A percentile compares a stretch with the other conserved stretches of the same genome.
Conservation (phyloP, 371 early-diverging fungal species). For the Blakeslea trispora region DNA sequence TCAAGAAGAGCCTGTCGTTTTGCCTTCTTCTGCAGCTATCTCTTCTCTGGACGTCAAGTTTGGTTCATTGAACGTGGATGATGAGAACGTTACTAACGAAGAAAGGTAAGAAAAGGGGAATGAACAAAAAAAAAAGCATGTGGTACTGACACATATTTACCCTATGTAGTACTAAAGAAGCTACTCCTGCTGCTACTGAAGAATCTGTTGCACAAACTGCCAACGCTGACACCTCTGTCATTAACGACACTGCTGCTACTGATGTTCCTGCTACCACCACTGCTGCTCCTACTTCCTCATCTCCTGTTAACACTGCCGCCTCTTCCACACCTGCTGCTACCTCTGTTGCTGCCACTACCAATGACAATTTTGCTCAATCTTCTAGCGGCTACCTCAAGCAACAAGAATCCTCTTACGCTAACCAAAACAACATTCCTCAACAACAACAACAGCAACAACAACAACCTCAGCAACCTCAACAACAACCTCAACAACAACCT, state of each 20-base stretch:
- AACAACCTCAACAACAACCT: slow-evolving; percentile 4
- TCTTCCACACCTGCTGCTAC: slow-evolving; percentile 6
- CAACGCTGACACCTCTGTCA: background rate
- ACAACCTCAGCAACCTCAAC: slow-evolving; percentile 10
- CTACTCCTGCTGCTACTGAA: background rate
- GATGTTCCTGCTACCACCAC: slow-evolving; percentile 9
- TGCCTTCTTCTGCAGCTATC: slow-evolving; percentile 69
- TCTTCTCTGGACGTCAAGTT: slow-evolving; percentile 74
- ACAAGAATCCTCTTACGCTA: slow-evolving; percentile 18
- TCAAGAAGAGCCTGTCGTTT: slow-evolving; percentile 87
- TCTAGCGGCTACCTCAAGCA: slow-evolving; percentile 13
- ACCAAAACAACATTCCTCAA: background rate
- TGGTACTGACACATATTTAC: background rate
- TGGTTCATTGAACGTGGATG: slow-evolving; percentile 71
- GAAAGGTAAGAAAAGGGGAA: slow-evolving; percentile 23
- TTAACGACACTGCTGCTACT: slow-evolving; percentile 14
- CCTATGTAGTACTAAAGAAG: slow-evolving; percentile 17
- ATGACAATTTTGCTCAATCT: slow-evolving; percentile 11
- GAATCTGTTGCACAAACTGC: slow-evolving; percentile 18
- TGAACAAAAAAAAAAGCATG: background rate
- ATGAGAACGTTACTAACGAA: slow-evolving; percentile 23
- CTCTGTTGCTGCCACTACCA: background rate
- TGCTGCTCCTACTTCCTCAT: slow-evolving; percentile 12
- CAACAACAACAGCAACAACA: slow-evolving; percentile 26
- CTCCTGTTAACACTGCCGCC: slow-evolving; percentile 9